phyloP scores from a whole-genome alignment of 257 asterid genomes.

The Solanum habrochaites region DNA sequence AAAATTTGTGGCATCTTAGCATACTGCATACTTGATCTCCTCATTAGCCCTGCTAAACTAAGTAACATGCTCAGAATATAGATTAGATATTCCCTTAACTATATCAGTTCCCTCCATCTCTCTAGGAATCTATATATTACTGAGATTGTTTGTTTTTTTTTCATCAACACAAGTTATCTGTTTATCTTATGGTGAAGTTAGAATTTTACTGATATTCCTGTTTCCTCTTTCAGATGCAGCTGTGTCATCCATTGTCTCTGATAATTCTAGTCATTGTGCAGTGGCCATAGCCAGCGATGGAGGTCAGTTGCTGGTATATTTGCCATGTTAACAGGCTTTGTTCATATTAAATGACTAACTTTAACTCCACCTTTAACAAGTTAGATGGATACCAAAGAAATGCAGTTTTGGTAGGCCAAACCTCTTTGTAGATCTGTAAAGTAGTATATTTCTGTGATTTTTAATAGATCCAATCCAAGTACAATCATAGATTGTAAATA shows the following conservation, averaged over 20 bases:
- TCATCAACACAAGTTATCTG: background rate
- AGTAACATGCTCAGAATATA: background rate
- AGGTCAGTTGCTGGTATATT: constrained; percentile 53
- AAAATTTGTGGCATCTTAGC: background rate
- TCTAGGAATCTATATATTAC: background rate
- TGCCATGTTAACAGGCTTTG: constrained; percentile 22
- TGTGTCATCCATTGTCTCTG: constrained; percentile 49
- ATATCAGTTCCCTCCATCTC: background rate
- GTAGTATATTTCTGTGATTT: background rate
- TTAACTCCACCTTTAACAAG: background rate
- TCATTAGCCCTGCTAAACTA: background rate
- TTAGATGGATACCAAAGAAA: background rate
- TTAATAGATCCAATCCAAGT: background rate
- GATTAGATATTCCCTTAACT: background rate
- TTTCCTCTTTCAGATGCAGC: constrained; percentile 31
- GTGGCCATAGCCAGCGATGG: constrained; percentile 59
- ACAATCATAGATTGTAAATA: background rate
- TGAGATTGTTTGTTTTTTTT: background rate
- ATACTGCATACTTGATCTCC: background rate
- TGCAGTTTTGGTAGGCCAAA: background rate
- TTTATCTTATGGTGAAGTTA: background rate
- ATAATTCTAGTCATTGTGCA: constrained; percentile 42
- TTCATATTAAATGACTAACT: background rate
- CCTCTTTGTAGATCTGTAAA: background rate
- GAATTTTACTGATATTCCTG: background rate